phyloP scores from a whole-genome alignment of 2,329 filamentous ascomycete genomes.

The Aureobasidium sp. region DNA sequence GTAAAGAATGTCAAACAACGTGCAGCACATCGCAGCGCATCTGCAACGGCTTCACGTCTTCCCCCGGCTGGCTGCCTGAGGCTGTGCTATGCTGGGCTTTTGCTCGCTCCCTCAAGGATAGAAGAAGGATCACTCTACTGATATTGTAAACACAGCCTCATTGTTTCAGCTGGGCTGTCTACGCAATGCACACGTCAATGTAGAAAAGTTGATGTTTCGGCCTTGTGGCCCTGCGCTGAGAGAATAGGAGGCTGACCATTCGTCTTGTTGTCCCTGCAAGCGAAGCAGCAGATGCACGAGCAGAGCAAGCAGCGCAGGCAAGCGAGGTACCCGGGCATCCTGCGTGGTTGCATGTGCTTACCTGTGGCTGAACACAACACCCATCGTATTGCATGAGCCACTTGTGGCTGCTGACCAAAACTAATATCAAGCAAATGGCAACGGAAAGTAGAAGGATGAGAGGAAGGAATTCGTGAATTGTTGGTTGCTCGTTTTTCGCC shows the following conservation, averaged over 20 bases:
- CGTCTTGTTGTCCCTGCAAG: neutral
- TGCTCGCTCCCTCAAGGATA: neutral
- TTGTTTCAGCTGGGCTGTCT: neutral
- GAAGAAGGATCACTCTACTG: neutral
- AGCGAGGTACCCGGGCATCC: neutral
- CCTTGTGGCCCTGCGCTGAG: neutral
- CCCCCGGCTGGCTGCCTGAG: neutral
- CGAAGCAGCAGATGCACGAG: neutral
- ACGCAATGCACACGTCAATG: neutral
- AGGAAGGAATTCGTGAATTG: neutral
- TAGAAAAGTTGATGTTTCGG: neutral
- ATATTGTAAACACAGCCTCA: neutral
- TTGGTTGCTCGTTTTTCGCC: neutral
- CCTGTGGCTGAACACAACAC: neutral
- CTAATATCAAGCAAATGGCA: neutral
- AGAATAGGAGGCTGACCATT: neutral
- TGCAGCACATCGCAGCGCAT: neutral
- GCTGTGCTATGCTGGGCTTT: neutral
- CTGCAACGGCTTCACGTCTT: neutral
- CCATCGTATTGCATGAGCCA: neutral
- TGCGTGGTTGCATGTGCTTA: neutral
- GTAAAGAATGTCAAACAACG: neutral
- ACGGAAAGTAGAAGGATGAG: neutral
- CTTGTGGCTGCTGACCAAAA: slow-evolving; percentile 6
- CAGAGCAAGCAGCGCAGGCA: neutral